Percentiles rank a stretch among this genome's conserved stretches.
Evolutionary conservation across 768 basidiomycete species (phyloP).

Genomic region (Amanita jacksonii): DNA sequence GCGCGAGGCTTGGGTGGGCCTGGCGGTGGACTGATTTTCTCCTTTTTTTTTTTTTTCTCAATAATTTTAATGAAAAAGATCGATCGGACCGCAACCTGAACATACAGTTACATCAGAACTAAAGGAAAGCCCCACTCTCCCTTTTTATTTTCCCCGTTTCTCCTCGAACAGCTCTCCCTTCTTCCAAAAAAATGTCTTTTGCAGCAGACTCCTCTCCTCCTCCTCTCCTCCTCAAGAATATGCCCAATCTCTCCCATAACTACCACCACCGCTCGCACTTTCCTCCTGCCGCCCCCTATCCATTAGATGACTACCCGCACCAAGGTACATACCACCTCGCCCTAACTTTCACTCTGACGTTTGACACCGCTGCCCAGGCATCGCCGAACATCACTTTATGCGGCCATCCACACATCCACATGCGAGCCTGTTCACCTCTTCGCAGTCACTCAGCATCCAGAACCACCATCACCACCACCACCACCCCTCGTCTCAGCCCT

Average conservation of each 20-base stretch:
- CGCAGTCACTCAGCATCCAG: slow-evolving; percentile 17
- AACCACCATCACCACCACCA: too few relatives aligned
- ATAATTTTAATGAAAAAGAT: slow-evolving; percentile 16
- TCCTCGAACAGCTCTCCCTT: neutral
- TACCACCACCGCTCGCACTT: too few relatives aligned
- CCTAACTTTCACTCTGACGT: neutral
- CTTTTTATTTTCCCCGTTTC: slow-evolving; percentile 16
- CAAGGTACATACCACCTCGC: neutral
- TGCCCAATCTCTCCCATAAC: neutral
- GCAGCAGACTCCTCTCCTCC: neutral
- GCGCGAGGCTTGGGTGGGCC: neutral
- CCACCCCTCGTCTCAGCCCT: slow-evolving; percentile 2
- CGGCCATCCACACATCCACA: neutral
- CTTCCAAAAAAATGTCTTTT: slow-evolving; percentile 10
- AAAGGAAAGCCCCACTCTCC: slow-evolving; percentile 21
- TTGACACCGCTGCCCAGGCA: neutral
- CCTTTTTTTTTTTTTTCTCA: slow-evolving; percentile 19
- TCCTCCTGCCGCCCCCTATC: neutral
- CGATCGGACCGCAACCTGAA: slow-evolving; percentile 19
- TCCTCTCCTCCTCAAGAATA: slow-evolving; percentile 3
- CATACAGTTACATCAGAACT: slow-evolving; percentile 24
- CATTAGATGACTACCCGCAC: neutral
- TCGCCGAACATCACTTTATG: neutral
- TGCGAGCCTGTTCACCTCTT: slow-evolving; percentile 18
- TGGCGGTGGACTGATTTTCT: slow-evolving; percentile 7